Evolutionary conservation across 1,284 basidiomycete species (phyloP).

Genomic region (Tilletia walkeri): DNA sequence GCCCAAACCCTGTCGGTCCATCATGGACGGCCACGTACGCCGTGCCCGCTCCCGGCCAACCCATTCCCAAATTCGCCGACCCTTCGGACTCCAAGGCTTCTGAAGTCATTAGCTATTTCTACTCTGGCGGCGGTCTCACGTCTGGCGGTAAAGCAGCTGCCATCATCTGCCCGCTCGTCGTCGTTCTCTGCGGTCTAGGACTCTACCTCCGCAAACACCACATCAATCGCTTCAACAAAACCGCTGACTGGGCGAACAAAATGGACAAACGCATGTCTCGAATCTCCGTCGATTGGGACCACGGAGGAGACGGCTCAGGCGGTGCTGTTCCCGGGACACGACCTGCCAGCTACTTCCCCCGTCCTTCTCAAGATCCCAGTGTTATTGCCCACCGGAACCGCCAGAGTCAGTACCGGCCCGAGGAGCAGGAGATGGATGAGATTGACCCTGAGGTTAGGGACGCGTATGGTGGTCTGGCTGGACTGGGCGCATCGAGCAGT

Average conservation of each 20-base stretch:
- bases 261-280: constrained; percentile 54
- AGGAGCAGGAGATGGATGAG: constrained; percentile 45
- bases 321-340: constrained; percentile 43
- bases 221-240: constrained; percentile 53
- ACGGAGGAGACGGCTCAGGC: constrained; percentile 44
- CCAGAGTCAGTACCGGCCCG: constrained; percentile 6
- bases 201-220: constrained; percentile 47
- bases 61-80: constrained; percentile 33
- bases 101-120: constrained; percentile 36
- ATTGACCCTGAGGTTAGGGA: constrained; percentile 26
- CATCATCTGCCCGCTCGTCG: constrained; percentile 48
- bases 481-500: constrained; percentile 10
- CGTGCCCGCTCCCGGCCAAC: constrained; percentile 35
- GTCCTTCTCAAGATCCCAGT: constrained; percentile 16
- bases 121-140: constrained; percentile 38
- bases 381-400: not conserved
- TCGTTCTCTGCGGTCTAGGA: constrained; percentile 37
- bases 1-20: constrained; percentile 46
- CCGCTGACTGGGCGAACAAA: constrained; percentile 51
- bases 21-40: constrained; percentile 45
- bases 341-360: constrained; percentile 36
- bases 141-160: constrained; percentile 47
- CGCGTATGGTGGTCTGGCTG: constrained; percentile 13
- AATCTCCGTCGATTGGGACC: constrained; percentile 49
- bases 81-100: constrained; percentile 28